Evolutionary conservation across 345 rosid genomes (phyloP).

Genomic region (Cochlearia excelsa): DNA sequence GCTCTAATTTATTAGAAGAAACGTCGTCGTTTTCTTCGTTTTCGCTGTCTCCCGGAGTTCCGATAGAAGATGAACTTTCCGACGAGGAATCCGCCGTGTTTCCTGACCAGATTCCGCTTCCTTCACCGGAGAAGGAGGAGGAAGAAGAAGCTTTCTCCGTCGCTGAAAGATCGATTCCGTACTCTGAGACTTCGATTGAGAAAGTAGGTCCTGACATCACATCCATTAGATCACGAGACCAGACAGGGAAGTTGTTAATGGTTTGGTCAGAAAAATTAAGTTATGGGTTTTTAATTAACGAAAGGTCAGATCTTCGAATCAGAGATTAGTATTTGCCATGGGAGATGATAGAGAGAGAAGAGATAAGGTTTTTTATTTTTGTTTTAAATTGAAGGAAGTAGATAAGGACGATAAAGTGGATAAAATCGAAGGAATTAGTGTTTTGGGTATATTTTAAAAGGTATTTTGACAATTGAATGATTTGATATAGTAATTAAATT

Average conservation of each 20-base stretch:
- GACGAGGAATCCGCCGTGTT: slow-evolving; percentile 40
- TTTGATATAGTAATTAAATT: too few relatives aligned
- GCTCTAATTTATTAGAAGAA: slow-evolving; percentile 29
- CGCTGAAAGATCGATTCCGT: slow-evolving; percentile 31
- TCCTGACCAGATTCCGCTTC: slow-evolving; percentile 35
- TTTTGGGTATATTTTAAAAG: too few relatives aligned
- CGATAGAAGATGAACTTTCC: slow-evolving; percentile 68
- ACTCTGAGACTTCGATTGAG: slow-evolving; percentile 41
- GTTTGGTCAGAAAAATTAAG: slow-evolving; percentile 6
- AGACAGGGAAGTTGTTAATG: neutral
- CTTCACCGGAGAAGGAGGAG: slow-evolving; percentile 15
- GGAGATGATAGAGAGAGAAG: slow-evolving; percentile 22
- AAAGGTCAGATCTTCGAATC: slow-evolving; percentile 21
- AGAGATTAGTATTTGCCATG: slow-evolving; percentile 33
- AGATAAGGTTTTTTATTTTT: slow-evolving; percentile 28
- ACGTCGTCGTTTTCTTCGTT: slow-evolving; percentile 41
- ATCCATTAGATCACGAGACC: slow-evolving; percentile 46
- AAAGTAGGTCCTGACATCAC: slow-evolving; percentile 49
- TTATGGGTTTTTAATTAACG: slow-evolving; percentile 20
- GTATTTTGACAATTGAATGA: too few relatives aligned
- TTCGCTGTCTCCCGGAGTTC: slow-evolving; percentile 55
- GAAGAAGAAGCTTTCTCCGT: slow-evolving; percentile 32
- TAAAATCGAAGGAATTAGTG: slow-evolving; percentile 1
- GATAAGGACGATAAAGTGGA: slow-evolving; percentile 30
- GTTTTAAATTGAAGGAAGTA: slow-evolving; percentile 9